Conservation (phyloP, 2,329 filamentous ascomycete genomes). For the Pyrenochaeta sp. region DNA sequence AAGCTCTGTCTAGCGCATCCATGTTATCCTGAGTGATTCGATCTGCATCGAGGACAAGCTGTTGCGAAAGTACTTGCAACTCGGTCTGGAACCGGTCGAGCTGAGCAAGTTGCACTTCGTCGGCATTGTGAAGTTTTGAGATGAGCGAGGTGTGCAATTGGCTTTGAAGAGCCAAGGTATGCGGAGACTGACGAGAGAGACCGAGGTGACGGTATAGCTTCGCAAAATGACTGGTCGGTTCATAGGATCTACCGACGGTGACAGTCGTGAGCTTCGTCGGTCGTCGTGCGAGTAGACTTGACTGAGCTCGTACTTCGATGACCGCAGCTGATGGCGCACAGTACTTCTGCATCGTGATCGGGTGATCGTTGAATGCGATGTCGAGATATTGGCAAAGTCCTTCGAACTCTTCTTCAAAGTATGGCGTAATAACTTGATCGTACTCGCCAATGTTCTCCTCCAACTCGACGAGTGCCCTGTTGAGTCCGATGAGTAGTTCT, state of each 20-base stretch:
- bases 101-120: constrained; percentile 49
- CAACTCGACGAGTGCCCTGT: constrained; percentile 37
- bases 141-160: constrained; percentile 41
- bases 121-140: constrained; percentile 33
- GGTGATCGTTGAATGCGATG: constrained; percentile 23
- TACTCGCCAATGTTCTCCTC: constrained; percentile 39
- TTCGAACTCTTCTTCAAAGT: constrained; percentile 48
- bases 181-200: constrained; percentile 22
- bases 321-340: constrained; percentile 19
- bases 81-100: constrained; percentile 53
- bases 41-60: constrained; percentile 43
- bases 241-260: constrained; percentile 10
- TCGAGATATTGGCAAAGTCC: constrained; percentile 48
- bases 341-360: constrained; percentile 2
- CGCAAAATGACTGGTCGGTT: constrained; percentile 25
- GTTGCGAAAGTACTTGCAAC: constrained; percentile 46
- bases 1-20: constrained; percentile 34
- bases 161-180: constrained; percentile 34
- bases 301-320: constrained; percentile 29
- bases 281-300: constrained; percentile 45
- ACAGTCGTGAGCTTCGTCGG: constrained; percentile 37
- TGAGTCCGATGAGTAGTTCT: constrained; percentile 39
- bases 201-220: constrained; percentile 36
- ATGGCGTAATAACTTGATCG: constrained; percentile 34
- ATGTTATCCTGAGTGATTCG: constrained; percentile 42